Evolutionary conservation across 192 early-diverging fungal genomes (phyloP).

Genomic region (Entophlyctis helioformis): DNA sequence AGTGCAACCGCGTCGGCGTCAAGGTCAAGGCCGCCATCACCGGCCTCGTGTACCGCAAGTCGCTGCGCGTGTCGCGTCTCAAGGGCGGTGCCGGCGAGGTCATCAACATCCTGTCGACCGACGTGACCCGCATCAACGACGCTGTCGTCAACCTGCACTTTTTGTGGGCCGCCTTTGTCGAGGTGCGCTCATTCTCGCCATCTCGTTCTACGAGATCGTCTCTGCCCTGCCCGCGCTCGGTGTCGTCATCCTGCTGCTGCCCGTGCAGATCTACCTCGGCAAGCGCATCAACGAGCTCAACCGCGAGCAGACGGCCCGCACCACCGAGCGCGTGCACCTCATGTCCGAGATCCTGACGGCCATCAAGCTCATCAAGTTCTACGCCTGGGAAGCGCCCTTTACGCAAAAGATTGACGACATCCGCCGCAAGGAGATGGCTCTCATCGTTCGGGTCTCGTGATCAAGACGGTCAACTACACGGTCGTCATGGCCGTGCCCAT

Average conservation of each 20-base stretch:
- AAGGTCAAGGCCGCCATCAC: constrained; percentile 38
- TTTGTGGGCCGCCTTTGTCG: constrained; percentile 54
- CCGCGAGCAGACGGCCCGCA: constrained; percentile 38
- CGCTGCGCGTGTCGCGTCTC: constrained; percentile 39
- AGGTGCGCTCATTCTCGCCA: constrained; percentile 41
- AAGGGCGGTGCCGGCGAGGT: constrained; percentile 50
- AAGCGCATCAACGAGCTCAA: constrained; percentile 27
- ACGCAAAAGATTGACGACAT: constrained; percentile 41
- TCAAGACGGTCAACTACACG: constrained; percentile 49
- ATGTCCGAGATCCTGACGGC: constrained; percentile 65
- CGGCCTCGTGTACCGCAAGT: constrained; percentile 54
- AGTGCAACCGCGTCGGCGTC: constrained; percentile 25
- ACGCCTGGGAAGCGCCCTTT: constrained; percentile 64
- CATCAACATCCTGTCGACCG: constrained; percentile 47
- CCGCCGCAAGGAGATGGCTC: constrained; percentile 39
- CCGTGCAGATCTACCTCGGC: constrained; percentile 49
- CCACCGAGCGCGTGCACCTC: constrained; percentile 51
- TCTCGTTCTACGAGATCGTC: constrained; percentile 38
- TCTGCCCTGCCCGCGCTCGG: constrained; percentile 43
- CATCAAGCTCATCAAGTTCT: constrained; percentile 67
- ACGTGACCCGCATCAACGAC: constrained; percentile 46
- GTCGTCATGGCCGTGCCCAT: constrained; percentile 54
- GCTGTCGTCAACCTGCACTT: constrained; percentile 61
- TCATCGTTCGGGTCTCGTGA: constrained; percentile 33
- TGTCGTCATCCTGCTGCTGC: constrained; percentile 41